Percentiles rank a stretch among this genome's conserved stretches.
phyloP scores from a whole-genome alignment of 2,329 filamentous ascomycete genomes.

The Aspergillus pseudotamarii region DNA sequence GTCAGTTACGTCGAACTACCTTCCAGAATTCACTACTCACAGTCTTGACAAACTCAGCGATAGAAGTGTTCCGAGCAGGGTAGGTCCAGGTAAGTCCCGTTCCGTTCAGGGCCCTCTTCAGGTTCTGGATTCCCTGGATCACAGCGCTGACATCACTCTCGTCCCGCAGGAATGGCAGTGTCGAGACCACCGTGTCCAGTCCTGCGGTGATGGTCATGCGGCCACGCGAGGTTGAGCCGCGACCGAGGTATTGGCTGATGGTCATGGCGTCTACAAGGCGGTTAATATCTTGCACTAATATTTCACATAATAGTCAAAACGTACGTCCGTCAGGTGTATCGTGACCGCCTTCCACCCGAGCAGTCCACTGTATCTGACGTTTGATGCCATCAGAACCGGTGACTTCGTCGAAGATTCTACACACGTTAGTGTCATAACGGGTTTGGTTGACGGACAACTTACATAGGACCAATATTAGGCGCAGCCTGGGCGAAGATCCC shows the following conservation, averaged over 20 bases:
- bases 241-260: constrained; percentile 15
- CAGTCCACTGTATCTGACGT: constrained; percentile 17
- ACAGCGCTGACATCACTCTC: constrained; percentile 10
- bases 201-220: constrained; percentile 10
- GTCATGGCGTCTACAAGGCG: neutral
- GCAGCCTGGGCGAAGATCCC: constrained; percentile 19
- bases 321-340: constrained; percentile 14
- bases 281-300: neutral
- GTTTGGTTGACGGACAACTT: neutral
- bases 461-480: constrained; percentile 22
- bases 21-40: neutral
- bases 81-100: constrained; percentile 13
- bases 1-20: neutral
- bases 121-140: constrained; percentile 12
- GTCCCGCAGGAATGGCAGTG: constrained; percentile 10
- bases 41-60: constrained; percentile 12
- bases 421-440: neutral
- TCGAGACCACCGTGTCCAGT: constrained; percentile 13
- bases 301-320: neutral
- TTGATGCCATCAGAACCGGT: constrained; percentile 10
- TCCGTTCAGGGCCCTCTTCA: constrained; percentile 4
- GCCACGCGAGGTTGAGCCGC: constrained; percentile 10
- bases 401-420: constrained; percentile 14
- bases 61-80: constrained; percentile 9
- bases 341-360: constrained; percentile 18